These are phyloP conservation scores for Aegilops speltoides DNA, from an alignment of 176 grass and related monocot species.

Conservation along the genomic window DNA sequence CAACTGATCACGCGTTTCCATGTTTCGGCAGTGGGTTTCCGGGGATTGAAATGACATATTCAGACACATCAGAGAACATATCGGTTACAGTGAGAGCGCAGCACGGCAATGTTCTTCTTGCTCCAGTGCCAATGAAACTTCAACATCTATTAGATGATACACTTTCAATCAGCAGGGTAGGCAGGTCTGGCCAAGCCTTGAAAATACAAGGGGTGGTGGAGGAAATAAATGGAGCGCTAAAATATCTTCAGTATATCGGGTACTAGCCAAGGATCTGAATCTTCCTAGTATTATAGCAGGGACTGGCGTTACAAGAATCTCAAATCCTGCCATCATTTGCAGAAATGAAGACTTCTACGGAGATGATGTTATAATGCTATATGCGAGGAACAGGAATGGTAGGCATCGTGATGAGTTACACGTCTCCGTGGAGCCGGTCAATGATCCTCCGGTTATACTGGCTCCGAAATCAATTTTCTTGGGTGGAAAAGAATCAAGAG, in stretches of 20 bases:
- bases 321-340: slow-evolving; percentile 28
- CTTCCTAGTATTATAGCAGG: background rate
- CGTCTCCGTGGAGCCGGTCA: slow-evolving; percentile 61
- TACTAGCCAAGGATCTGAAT: slow-evolving; percentile 34
- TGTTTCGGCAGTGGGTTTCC: slow-evolving; percentile 55
- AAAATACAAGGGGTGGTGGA: slow-evolving; percentile 50
- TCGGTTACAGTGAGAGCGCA: slow-evolving; percentile 67
- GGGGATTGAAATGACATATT: slow-evolving; percentile 63
- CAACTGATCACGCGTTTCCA: background rate
- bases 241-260: slow-evolving; percentile 71
- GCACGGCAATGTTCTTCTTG: slow-evolving; percentile 61
- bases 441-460: slow-evolving; percentile 70
- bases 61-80: slow-evolving; percentile 64
- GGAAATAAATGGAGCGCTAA: slow-evolving; percentile 57
- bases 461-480: slow-evolving; percentile 66
- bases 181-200: slow-evolving; percentile 44
- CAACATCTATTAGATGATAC: slow-evolving; percentile 31
- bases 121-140: slow-evolving; percentile 64
- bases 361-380: slow-evolving; percentile 56
- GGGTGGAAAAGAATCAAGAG: slow-evolving; percentile 41
- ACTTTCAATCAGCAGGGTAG: slow-evolving; percentile 46
- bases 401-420: slow-evolving; percentile 39
- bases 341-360: slow-evolving; percentile 81
- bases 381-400: slow-evolving; percentile 56
- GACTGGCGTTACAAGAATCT: background rate